Conservation (phyloP, 495 filamentous ascomycete genomes). For the Chaetomium fimeti region DNA sequence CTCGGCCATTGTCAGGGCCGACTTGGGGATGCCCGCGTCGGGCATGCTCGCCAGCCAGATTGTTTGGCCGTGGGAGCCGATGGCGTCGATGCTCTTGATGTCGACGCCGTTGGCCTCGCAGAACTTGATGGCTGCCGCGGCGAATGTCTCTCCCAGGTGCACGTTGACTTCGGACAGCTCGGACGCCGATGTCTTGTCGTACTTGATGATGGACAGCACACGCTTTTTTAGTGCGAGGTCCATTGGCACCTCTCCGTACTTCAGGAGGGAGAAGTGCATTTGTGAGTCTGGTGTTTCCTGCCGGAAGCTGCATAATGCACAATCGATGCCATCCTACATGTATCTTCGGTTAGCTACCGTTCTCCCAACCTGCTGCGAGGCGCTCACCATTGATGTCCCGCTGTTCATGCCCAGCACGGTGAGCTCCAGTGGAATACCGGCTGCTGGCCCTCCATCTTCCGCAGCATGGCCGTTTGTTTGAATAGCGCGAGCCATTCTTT, state of each 20-base stretch:
- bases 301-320: conserved; percentile 49
- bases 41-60: conserved; percentile 60
- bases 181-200: neutral
- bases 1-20: conserved; percentile 51
- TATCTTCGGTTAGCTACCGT: neutral
- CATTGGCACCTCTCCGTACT: neutral
- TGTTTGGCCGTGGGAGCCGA: conserved; percentile 60
- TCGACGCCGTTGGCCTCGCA: conserved; percentile 47
- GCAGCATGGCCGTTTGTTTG: conserved; percentile 19
- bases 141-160: conserved; percentile 52
- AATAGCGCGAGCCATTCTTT: neutral
- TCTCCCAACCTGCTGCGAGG: neutral
- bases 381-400: conserved; percentile 43
- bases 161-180: conserved; percentile 54
- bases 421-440: conserved; percentile 37
- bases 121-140: conserved; percentile 48
- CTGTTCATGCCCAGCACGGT: conserved; percentile 54
- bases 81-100: conserved; percentile 50
- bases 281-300: conserved; percentile 50
- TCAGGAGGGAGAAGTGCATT: conserved; percentile 37
- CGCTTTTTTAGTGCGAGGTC: conserved; percentile 44
- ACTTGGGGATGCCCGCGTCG: conserved; percentile 46
- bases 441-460: neutral
- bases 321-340: conserved; percentile 44
- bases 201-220: conserved; percentile 46